A percentile compares a stretch with the other conserved stretches of the same genome.
These are phyloP conservation scores for Myxozyma sirexii DNA, from an alignment of 805 yeast species.

Conservation along the genomic window DNA sequence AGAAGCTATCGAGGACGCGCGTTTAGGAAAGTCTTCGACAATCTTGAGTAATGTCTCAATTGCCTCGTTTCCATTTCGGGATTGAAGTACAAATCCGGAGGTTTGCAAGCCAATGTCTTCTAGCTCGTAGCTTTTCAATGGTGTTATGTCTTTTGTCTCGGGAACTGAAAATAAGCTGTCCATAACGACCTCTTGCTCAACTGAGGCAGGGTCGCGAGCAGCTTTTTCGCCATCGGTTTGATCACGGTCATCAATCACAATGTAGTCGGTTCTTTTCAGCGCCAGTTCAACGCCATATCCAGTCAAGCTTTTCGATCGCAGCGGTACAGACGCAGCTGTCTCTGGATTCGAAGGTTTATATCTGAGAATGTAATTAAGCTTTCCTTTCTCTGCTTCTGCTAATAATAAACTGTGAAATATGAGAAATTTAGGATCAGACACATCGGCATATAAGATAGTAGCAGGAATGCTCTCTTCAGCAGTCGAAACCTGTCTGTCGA, in stretches of 20 bases:
- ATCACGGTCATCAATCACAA: conserved; percentile 65
- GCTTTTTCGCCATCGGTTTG: not conserved
- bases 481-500: conserved; percentile 68
- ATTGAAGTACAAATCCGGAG: conserved; percentile 43
- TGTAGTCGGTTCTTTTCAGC: conserved; percentile 66
- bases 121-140: conserved; percentile 35
- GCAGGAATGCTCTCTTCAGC: conserved; percentile 51
- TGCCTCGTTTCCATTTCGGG: conserved; percentile 38
- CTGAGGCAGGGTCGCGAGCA: not conserved
- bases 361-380: conserved; percentile 75
- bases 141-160: conserved; percentile 33
- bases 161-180: conserved; percentile 36
- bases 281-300: conserved; percentile 73
- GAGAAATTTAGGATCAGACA: conserved; percentile 52
- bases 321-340: conserved; percentile 38
- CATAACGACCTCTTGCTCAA: conserved; percentile 16
- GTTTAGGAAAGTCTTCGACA: conserved; percentile 59
- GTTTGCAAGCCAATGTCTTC: conserved; percentile 40
- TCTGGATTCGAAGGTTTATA: conserved; percentile 51
- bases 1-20: conserved; percentile 47
- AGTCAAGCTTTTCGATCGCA: conserved; percentile 10
- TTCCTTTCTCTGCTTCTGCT: conserved; percentile 63
- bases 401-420: conserved; percentile 61
- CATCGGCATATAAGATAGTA: conserved; percentile 69
- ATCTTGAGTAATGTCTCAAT: conserved; percentile 47